These are phyloP conservation scores for Kazachstania sp. DNA, from an alignment of 1,139 yeast species.

Conservation along the genomic window DNA sequence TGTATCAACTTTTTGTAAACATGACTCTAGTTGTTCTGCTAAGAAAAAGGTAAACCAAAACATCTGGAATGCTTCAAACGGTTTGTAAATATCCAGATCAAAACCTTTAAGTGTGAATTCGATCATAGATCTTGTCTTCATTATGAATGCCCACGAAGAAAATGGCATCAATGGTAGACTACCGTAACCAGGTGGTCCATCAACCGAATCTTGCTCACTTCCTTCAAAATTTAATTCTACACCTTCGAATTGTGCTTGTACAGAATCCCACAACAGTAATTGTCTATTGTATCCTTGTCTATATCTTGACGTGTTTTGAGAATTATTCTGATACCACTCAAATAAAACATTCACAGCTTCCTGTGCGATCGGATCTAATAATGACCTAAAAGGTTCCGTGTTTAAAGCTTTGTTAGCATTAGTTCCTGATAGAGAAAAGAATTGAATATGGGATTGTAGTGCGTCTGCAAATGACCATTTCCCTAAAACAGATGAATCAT, in stretches of 20 bases:
- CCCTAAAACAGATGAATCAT: slow-evolving; percentile 47
- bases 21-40: slow-evolving; percentile 40
- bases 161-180: slow-evolving; percentile 38
- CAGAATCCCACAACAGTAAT: slow-evolving; percentile 61
- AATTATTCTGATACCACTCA: slow-evolving; percentile 49
- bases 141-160: slow-evolving; percentile 58
- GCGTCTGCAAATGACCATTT: slow-evolving; percentile 27
- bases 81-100: slow-evolving; percentile 64
- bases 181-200: slow-evolving; percentile 13
- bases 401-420: slow-evolving; percentile 11
- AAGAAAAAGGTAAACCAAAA: slow-evolving; percentile 61
- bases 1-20: slow-evolving; percentile 42
- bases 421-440: slow-evolving; percentile 32
- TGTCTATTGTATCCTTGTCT: slow-evolving; percentile 60
- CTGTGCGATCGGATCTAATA: slow-evolving; percentile 15
- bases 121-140: slow-evolving; percentile 61
- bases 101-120: slow-evolving; percentile 69
- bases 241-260: slow-evolving; percentile 67
- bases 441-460: slow-evolving; percentile 27
- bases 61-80: slow-evolving; percentile 60
- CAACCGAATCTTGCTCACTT: slow-evolving; percentile 18
- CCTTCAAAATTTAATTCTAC: slow-evolving; percentile 31
- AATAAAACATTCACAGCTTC: slow-evolving; percentile 36
- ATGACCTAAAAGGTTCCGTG: slow-evolving; percentile 11
- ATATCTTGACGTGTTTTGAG: slow-evolving; percentile 76